Conservation (phyloP, 176 grass and related monocot genomes). For the Themeda triandra region DNA sequence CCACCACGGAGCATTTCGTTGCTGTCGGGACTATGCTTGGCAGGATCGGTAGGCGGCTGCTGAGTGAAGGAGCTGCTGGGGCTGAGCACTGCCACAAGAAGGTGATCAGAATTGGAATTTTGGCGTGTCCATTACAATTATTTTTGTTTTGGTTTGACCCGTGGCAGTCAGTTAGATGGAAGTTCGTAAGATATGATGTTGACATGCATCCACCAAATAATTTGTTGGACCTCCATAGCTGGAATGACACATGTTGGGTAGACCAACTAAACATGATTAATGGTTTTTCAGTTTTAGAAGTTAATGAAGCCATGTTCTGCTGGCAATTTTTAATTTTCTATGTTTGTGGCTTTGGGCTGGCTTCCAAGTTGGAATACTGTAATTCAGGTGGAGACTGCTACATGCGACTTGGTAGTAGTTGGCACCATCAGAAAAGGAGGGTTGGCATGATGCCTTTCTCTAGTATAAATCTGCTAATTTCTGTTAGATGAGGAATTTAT, state of each 20-base stretch:
- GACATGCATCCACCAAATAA: background rate
- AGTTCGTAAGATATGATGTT: background rate
- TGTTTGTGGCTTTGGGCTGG: background rate
- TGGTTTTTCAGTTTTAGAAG: background rate
- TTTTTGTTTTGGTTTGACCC: background rate
- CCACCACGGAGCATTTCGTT: conserved; percentile 34
- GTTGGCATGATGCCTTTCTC: background rate
- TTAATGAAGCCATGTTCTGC: background rate
- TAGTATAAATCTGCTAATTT: background rate
- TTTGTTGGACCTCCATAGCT: background rate
- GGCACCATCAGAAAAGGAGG: background rate
- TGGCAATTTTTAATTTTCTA: background rate
- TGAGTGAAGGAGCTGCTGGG: conserved; percentile 24
- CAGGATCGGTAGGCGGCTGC: conserved; percentile 51
- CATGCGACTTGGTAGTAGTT: background rate
- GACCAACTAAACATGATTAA: background rate
- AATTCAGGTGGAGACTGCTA: background rate
- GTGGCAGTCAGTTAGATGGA: background rate
- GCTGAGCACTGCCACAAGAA: conserved; percentile 42
- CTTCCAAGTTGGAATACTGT: conserved; percentile 2
- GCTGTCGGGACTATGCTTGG: conserved; percentile 16
- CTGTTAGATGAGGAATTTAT: background rate
- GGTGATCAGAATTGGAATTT: conserved; percentile 33
- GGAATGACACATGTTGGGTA: background rate
- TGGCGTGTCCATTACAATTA: background rate